Base-by-base conservation (phyloP, 2,329 filamentous ascomycete genomes). In the Stachybotrys echinatus region DNA sequence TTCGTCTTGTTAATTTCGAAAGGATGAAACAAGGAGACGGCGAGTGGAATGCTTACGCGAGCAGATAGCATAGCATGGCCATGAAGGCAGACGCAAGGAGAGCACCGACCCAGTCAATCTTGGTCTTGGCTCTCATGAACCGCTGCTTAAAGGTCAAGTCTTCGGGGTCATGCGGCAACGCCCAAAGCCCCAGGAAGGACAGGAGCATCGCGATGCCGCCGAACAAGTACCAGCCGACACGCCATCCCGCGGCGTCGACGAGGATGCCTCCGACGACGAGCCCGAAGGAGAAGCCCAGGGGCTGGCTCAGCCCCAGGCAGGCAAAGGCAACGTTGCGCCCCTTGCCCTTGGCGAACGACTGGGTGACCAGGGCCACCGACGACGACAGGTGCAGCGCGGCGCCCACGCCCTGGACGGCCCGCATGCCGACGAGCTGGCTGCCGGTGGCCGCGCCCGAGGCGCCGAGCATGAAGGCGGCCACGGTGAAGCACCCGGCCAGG, bases 71-170 rank as follows among this genome's bases (percentile, higher is more conserved):
- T 2, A 81, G 60, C 48, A 78, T 60, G 1, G 71, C 74, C 52
- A 82, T 64, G 18, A 68, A 73, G 0, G 67, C 60, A 34, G 72
- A 74, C 2, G 72, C 73, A 3, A 81, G 67, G 1, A 69, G 20
- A 0, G 75, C 74, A 0, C 79, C 79, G 20, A 77, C 54, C 77
- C 78, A 82, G 53, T 82, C 80, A 42, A 83, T 71, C 14, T 79
- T 74, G 1, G 57, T 65, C 34, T 46, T 55, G 10, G 64, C 27
- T 12, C 57, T 51, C 2, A 38, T 20, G 23, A 57, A 56, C n/a
- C 62, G 57, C 42, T 55, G 58, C 45, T 40, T 53, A 46, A 59
- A 51, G 10, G 56, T 56, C 6, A 55, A 61, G 53, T 23, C 65
- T 53, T 55, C 52, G 3, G 48, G 51, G 6, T 57, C 54, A 31